phyloP scores from a whole-genome alignment of 495 filamentous ascomycete genomes.

The Neurospora sp. region DNA sequence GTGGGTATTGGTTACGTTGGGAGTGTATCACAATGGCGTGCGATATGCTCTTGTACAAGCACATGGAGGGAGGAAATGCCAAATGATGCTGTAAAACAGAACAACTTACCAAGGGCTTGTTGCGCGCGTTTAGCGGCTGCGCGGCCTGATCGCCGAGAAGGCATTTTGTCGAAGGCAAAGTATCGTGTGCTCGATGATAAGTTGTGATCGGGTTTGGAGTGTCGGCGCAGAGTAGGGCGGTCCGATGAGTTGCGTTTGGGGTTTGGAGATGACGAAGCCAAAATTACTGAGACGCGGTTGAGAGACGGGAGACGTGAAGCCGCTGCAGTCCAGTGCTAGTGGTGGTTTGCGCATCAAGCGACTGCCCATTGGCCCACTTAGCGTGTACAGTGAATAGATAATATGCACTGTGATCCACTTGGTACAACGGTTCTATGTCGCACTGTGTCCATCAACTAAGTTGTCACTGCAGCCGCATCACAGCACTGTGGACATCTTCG shows the following conservation, averaged over 20 bases:
- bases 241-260: neutral
- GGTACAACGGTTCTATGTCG: neutral
- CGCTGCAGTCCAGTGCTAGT: neutral
- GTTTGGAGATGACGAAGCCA: neutral
- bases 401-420: neutral
- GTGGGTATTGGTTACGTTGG: neutral
- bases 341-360: neutral
- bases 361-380: neutral
- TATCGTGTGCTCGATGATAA: neutral
- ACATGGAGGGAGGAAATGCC: neutral
- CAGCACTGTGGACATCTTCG: neutral
- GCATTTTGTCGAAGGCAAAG: constrained; percentile 9
- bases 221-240: neutral
- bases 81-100: neutral
- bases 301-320: neutral
- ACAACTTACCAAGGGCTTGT: constrained; percentile 19
- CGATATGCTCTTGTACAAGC: neutral
- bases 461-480: neutral
- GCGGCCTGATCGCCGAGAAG: constrained; percentile 21
- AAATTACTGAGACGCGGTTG: neutral
- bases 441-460: neutral
- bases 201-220: neutral
- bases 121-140: constrained; percentile 26
- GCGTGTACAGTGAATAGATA: neutral
- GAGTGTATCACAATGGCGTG: neutral